Conservation (phyloP, 2,329 filamentous ascomycete genomes). For the Cadophora gregata region DNA sequence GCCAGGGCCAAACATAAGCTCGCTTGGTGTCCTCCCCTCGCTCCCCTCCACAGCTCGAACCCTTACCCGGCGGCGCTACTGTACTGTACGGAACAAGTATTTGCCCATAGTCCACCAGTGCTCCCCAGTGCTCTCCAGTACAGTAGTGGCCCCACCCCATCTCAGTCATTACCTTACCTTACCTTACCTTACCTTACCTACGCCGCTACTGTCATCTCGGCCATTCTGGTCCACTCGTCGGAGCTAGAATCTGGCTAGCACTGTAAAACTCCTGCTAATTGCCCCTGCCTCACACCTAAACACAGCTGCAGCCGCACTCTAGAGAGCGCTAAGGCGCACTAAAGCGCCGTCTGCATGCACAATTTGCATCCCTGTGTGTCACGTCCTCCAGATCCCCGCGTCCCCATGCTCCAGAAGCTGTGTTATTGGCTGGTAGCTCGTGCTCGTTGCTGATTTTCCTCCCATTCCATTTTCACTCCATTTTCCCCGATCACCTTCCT, state of each 20-base stretch:
- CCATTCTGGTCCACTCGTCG: constrained; percentile 6
- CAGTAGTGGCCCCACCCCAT: not conserved
- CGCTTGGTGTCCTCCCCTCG: constrained; percentile 8
- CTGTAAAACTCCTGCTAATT: not conserved
- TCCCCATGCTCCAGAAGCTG: constrained; percentile 9
- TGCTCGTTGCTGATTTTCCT: not conserved
- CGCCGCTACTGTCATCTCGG: constrained; percentile 10
- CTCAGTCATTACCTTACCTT: too few relatives aligned
- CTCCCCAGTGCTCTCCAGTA: not conserved
- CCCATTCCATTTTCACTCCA: not conserved
- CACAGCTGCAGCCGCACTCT: constrained; percentile 7
- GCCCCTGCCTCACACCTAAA: not conserved
- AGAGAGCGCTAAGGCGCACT: not conserved
- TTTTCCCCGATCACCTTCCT: not conserved
- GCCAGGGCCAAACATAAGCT: constrained; percentile 5
- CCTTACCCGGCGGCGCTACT: constrained; percentile 5
- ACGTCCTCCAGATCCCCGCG: constrained; percentile 17
- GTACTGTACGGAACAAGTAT: not conserved
- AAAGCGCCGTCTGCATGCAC: not conserved
- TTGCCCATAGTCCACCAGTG: not conserved
- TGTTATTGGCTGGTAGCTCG: constrained; percentile 5
- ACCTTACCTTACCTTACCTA: too few relatives aligned
- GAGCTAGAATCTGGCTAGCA: not conserved
- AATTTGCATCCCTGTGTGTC: constrained; percentile 14
- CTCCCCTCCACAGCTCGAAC: not conserved